phyloP scores from a whole-genome alignment of 345 rosid species.

The Acer negundo region DNA sequence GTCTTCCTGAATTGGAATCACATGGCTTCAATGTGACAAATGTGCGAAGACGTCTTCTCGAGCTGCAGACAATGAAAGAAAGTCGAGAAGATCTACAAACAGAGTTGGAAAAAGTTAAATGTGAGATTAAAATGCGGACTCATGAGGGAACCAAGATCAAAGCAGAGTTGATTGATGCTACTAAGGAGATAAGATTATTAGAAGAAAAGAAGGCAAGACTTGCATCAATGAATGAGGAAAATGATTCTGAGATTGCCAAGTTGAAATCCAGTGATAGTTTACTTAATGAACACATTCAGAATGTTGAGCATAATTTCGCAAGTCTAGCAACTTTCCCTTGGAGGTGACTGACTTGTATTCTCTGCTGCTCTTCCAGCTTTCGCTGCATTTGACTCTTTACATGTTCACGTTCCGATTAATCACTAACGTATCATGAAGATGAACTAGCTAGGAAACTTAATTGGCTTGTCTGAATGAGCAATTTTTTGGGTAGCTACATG shows the following conservation, averaged over 20 bases:
- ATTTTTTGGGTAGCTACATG: too few relatives aligned
- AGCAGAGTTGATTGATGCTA: conserved; percentile 13
- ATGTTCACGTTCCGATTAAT: too few relatives aligned
- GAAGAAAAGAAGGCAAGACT: conserved; percentile 9
- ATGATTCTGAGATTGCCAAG: conserved; percentile 16
- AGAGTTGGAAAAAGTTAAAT: conserved; percentile 9
- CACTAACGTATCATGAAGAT: too few relatives aligned
- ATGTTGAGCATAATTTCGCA: too few relatives aligned
- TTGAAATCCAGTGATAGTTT: too few relatives aligned
- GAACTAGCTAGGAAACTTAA: too few relatives aligned
- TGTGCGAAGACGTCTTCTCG: conserved; percentile 8
- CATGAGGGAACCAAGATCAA: conserved; percentile 8
- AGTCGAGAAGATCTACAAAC: conserved; percentile 18
- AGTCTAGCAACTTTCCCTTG: too few relatives aligned
- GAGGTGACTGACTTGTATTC: too few relatives aligned
- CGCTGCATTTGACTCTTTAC: too few relatives aligned
- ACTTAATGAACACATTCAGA: too few relatives aligned
- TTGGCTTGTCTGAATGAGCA: too few relatives aligned
- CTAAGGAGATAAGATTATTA: conserved; percentile 15
- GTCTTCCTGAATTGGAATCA: conserved; percentile 24
- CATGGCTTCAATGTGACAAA: conserved; percentile 35
- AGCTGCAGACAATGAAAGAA: conserved; percentile 28
- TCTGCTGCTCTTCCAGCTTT: too few relatives aligned
- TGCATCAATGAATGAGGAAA: conserved; percentile 11
- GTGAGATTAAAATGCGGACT: conserved; percentile 12